A percentile compares a stretch with the other conserved stretches of the same genome.
phyloP scores from a whole-genome alignment of 2,329 filamentous ascomycete genomes.

The Pseudocercospora fijiensis region DNA sequence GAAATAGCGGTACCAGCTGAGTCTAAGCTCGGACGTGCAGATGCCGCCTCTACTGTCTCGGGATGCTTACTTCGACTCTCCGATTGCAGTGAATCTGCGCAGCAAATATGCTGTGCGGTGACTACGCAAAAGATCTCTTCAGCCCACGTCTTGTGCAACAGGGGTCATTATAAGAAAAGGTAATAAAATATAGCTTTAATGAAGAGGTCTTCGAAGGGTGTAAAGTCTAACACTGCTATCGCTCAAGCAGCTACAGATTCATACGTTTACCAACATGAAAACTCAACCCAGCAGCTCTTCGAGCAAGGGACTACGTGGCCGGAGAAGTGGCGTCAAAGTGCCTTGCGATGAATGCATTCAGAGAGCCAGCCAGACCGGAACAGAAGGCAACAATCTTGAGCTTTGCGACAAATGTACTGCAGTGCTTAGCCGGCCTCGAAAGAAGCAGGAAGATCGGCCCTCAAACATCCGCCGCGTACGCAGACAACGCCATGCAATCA shows the following conservation, averaged over 20 bases:
- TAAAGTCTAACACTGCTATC: not conserved
- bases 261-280: not conserved
- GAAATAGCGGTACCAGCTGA: slow-evolving; percentile 2
- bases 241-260: not conserved
- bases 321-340: slow-evolving; percentile 19
- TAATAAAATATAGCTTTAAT: not conserved
- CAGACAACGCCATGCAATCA: slow-evolving; percentile 24
- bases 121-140: not conserved
- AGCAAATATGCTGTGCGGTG: not conserved
- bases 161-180: not conserved
- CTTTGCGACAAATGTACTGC: slow-evolving; percentile 29
- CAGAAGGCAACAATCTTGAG: slow-evolving; percentile 21
- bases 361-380: slow-evolving; percentile 25
- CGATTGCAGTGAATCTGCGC: not conserved
- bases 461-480: slow-evolving; percentile 14
- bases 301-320: slow-evolving; percentile 15
- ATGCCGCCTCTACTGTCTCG: not conserved
- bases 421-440: slow-evolving; percentile 22
- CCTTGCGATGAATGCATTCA: slow-evolving; percentile 32
- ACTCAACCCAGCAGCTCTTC: not conserved
- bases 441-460: slow-evolving; percentile 11
- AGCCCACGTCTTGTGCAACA: not conserved
- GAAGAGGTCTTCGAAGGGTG: not conserved
- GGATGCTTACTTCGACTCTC: not conserved
- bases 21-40: slow-evolving; percentile 6